Evolutionary conservation across 495 filamentous ascomycete genomes (phyloP).

Genomic region (Trichoderma parareesei): DNA sequence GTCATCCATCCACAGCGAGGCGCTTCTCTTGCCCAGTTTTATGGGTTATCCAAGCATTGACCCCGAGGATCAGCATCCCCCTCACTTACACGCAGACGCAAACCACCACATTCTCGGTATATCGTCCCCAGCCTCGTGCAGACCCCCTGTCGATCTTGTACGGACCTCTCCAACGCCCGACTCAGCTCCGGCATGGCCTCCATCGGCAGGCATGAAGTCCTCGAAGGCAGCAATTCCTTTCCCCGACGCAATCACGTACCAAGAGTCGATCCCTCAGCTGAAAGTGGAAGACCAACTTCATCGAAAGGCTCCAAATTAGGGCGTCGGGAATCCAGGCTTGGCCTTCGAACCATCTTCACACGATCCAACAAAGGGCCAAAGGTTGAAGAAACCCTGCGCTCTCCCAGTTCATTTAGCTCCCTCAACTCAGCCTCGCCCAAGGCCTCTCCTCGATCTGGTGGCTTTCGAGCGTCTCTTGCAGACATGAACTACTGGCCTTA

Average conservation of each 20-base stretch:
- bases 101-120: neutral
- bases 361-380: slow-evolving; percentile 20
- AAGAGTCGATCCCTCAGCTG: neutral
- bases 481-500: slow-evolving; percentile 37
- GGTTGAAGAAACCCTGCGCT: slow-evolving; percentile 20
- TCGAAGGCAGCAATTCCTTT: neutral
- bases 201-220: neutral
- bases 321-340: slow-evolving; percentile 40
- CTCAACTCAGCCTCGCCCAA: slow-evolving; percentile 16
- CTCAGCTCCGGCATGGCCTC: neutral
- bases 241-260: neutral
- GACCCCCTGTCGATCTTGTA: neutral
- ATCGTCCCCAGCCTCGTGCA: neutral
- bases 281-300: slow-evolving; percentile 13
- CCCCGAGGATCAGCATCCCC: neutral
- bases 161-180: neutral
- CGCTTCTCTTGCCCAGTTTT: neutral
- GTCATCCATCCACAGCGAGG: neutral
- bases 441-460: slow-evolving; percentile 21
- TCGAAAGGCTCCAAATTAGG: slow-evolving; percentile 19
- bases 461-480: slow-evolving; percentile 35
- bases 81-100: neutral
- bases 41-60: slow-evolving; percentile 1
- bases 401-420: neutral
- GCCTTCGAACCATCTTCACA: slow-evolving; percentile 41